Conservation (phyloP, 2,329 filamentous ascomycete species). For the Macrophomina tecta region DNA sequence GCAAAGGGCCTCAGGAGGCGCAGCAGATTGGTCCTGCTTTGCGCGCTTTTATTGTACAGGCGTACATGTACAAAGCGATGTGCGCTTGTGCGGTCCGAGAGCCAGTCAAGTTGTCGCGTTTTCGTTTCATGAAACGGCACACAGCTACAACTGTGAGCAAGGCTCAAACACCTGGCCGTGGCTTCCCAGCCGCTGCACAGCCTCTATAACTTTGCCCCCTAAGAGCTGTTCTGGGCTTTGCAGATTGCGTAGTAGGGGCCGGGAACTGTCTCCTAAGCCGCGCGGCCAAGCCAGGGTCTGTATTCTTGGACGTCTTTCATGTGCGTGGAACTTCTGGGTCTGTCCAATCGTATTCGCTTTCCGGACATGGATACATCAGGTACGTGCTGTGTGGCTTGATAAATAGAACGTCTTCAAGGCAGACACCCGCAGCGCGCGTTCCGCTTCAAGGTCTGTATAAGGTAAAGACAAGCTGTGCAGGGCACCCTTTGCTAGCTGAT, state of each 20-base stretch:
- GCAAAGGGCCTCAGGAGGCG: not conserved
- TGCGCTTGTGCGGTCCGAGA: slow-evolving; percentile 3
- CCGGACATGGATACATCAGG: not conserved
- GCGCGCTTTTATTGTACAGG: slow-evolving; percentile 4
- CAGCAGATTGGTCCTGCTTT: slow-evolving; percentile 1
- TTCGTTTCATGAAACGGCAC: slow-evolving; percentile 23
- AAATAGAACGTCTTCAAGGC: not conserved
- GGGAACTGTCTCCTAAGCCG: not conserved
- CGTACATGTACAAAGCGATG: not conserved
- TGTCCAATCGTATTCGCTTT: not conserved
- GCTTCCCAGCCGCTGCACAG: not conserved
- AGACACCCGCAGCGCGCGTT: not conserved
- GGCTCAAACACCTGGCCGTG: not conserved
- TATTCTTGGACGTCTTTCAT: not conserved
- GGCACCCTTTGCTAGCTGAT: not conserved
- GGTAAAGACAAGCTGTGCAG: not conserved
- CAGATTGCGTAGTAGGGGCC: not conserved
- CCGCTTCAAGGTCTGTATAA: not conserved
- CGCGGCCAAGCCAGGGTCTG: not conserved
- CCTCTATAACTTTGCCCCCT: not conserved
- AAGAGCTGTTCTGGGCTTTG: not conserved
- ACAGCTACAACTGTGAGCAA: not conserved
- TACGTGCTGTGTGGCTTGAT: not conserved
- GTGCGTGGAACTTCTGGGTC: not conserved
- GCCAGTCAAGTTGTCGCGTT: not conserved